These are phyloP conservation scores for Sclerotinia spermophila DNA, from an alignment of 2,329 filamentous ascomycete species.

Conservation along the genomic window DNA sequence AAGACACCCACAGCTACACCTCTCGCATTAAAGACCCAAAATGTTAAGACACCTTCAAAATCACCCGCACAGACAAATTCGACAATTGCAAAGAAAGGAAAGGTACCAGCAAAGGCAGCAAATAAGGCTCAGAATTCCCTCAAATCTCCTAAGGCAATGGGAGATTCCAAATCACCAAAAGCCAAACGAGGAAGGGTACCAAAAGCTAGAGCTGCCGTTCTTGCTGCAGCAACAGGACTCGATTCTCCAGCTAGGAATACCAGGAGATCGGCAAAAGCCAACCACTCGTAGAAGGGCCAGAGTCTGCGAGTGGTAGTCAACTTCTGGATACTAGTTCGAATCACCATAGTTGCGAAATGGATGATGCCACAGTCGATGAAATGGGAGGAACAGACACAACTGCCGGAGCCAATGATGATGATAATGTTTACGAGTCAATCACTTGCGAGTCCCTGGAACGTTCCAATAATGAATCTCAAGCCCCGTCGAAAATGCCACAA, in stretches of 20 bases:
- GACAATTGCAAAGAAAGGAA: not conserved
- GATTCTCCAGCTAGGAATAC: constrained; percentile 20
- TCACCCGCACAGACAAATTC: constrained; percentile 5
- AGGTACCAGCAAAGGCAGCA: not conserved
- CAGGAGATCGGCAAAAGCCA: constrained; percentile 32
- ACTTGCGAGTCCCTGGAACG: not conserved
- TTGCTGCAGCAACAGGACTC: constrained; percentile 5
- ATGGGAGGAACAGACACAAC: not conserved
- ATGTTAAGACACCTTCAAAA: constrained; percentile 1
- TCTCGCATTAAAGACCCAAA: not conserved
- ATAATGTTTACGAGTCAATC: constrained; percentile 7
- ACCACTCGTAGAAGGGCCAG: constrained; percentile 37
- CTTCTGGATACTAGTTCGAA: constrained; percentile 31
- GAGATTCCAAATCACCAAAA: constrained; percentile 24
- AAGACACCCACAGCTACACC: not conserved
- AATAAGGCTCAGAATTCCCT: not conserved
- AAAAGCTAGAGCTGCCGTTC: constrained; percentile 20
- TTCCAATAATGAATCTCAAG: constrained; percentile 17
- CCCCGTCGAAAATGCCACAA: constrained; percentile 11
- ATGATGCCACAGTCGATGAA: not conserved
- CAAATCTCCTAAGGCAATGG: constrained; percentile 22
- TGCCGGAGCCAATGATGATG: constrained; percentile 5
- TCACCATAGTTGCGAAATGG: not conserved
- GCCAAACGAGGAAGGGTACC: constrained; percentile 17
- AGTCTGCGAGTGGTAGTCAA: constrained; percentile 36